Conservation (phyloP, 2,329 filamentous ascomycete species). For the Penicillium psychrosexuale region DNA sequence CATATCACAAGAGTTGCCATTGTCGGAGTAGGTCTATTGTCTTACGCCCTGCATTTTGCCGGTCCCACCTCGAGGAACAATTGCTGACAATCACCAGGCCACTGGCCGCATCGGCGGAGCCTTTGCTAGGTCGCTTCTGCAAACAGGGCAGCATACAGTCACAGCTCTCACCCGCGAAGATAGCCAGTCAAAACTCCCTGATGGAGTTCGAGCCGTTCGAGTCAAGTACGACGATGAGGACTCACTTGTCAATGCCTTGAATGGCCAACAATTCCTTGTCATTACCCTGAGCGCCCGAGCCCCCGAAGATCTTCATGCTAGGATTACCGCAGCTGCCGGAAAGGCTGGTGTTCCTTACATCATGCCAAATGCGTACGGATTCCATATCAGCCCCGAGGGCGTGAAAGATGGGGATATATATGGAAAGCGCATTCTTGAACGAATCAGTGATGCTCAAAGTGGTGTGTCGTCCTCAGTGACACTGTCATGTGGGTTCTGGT, state of each 20-base stretch:
- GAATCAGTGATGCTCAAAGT: conserved; percentile 33
- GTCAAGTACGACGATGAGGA: conserved; percentile 50
- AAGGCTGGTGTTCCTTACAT: conserved; percentile 54
- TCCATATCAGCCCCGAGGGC: conserved; percentile 25
- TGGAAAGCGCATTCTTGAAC: conserved; percentile 22
- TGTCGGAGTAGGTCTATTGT: conserved; percentile 31
- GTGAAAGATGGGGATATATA: conserved; percentile 26
- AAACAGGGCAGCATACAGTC: conserved; percentile 49
- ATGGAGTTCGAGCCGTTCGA: conserved; percentile 40
- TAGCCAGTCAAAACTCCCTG: conserved; percentile 42
- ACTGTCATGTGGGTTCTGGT: conserved; percentile 51
- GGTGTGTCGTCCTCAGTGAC: conserved; percentile 42
- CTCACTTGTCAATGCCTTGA: conserved; percentile 49
- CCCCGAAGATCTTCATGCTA: conserved; percentile 44
- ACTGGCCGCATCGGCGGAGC: conserved; percentile 32
- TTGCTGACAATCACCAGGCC: conserved; percentile 24
- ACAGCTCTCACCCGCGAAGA: conserved; percentile 50
- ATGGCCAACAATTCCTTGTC: conserved; percentile 54
- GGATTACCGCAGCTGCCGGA: conserved; percentile 54
- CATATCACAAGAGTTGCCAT: conserved; percentile 35
- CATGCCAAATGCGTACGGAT: conserved; percentile 50
- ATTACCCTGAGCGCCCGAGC: conserved; percentile 51
- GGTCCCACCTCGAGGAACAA: not conserved
- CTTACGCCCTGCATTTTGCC: not conserved
- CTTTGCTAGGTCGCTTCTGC: conserved; percentile 41